phyloP scores from a whole-genome alignment of 1,284 basidiomycete genomes.

The Termitomyces sp. region DNA sequence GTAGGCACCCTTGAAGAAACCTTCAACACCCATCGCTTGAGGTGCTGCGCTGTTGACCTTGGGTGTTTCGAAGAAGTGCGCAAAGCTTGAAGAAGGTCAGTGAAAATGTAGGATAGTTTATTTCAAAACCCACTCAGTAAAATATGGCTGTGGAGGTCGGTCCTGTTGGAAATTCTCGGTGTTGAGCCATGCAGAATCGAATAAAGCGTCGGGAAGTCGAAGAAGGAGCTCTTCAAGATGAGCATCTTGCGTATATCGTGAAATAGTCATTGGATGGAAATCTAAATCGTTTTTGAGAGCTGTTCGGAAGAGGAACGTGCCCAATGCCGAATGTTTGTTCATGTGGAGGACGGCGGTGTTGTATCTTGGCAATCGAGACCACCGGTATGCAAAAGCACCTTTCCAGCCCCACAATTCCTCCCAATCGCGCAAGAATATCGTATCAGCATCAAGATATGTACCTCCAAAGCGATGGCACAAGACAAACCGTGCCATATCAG shows the following conservation, averaged over 20 bases:
- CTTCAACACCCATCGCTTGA: constrained; percentile 74
- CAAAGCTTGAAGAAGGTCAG: constrained; percentile 46
- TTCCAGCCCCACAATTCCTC: constrained; percentile 87
- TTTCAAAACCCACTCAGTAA: constrained; percentile 54
- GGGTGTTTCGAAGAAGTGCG: constrained; percentile 79
- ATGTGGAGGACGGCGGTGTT: constrained; percentile 85
- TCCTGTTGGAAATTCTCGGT: constrained; percentile 80
- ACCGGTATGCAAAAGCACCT: constrained; percentile 84
- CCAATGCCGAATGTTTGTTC: constrained; percentile 77
- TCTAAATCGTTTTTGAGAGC: constrained; percentile 82
- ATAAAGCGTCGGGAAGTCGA: constrained; percentile 78
- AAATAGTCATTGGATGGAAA: constrained; percentile 85
- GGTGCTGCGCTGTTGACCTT: constrained; percentile 63
- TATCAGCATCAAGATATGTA: constrained; percentile 85
- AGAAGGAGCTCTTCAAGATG: constrained; percentile 68
- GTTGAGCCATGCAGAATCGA: constrained; percentile 85
- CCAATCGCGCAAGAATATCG: constrained; percentile 86
- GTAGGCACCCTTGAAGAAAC: constrained; percentile 83
- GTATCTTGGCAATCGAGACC: constrained; percentile 77
- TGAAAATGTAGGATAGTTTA: not conserved
- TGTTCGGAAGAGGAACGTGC: constrained; percentile 79
- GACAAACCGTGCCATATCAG: constrained; percentile 85
- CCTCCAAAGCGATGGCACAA: constrained; percentile 83
- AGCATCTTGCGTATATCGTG: constrained; percentile 76
- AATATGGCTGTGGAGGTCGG: constrained; percentile 80